Evolutionary conservation across 768 basidiomycete genomes (phyloP).

Genomic region (Chalciporus piperatus): DNA sequence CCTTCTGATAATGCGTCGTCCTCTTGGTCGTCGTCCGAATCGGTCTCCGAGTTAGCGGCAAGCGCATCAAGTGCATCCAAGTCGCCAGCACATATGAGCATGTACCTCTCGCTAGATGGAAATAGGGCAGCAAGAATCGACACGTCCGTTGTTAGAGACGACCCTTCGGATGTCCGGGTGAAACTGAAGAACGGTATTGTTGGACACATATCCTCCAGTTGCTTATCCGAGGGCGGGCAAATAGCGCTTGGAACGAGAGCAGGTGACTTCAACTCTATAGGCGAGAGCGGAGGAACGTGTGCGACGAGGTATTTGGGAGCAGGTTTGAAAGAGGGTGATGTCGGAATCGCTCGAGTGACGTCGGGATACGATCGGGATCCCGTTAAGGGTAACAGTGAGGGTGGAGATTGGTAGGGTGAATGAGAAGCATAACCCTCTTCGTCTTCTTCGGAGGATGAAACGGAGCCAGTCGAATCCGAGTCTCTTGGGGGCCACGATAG

Average conservation of each 20-base stretch:
- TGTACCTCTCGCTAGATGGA: conserved; percentile 65
- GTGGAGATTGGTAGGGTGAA: conserved; percentile 43
- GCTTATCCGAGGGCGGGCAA: conserved; percentile 15
- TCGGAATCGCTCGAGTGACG: conserved; percentile 31
- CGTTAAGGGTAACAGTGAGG: conserved; percentile 32
- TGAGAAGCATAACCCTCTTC: conserved; percentile 58
- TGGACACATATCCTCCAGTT: conserved; percentile 4
- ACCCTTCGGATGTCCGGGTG: conserved; percentile 72
- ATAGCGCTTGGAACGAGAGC: conserved; percentile 7
- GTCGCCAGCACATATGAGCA: conserved; percentile 72
- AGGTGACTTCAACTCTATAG: conserved; percentile 17
- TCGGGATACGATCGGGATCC: conserved; percentile 46
- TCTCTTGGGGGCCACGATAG: conserved; percentile 20
- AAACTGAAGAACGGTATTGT: conserved; percentile 77
- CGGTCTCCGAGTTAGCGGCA: conserved; percentile 28
- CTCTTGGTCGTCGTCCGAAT: conserved; percentile 39
- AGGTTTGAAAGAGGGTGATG: conserved; percentile 34
- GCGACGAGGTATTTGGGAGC: conserved; percentile 38
- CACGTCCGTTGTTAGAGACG: conserved; percentile 72
- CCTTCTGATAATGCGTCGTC: conserved; percentile 32
- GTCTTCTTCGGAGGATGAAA: conserved; percentile 36
- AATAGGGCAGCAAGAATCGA: conserved; percentile 66
- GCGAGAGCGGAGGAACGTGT: conserved; percentile 32
- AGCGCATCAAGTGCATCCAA: conserved; percentile 55
- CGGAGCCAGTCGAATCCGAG: conserved; percentile 25